Evolutionary conservation across 2,329 filamentous ascomycete species (phyloP).

Genomic region (Emericellopsis atlantica): DNA sequence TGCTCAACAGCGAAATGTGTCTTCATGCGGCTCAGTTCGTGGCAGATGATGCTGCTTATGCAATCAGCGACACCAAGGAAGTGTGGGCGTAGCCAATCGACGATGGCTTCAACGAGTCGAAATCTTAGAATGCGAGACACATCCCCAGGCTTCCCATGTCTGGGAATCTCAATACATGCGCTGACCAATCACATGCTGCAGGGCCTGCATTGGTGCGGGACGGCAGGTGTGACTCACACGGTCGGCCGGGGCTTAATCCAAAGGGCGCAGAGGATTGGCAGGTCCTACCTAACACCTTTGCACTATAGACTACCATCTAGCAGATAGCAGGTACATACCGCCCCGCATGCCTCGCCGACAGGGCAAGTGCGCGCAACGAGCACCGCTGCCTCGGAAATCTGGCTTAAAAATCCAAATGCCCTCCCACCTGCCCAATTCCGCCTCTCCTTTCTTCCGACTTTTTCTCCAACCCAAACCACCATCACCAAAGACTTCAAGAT

Average conservation of each 20-base stretch:
- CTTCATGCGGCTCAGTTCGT: no score
- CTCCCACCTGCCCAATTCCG: slow-evolving; percentile 10
- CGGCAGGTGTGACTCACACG: slow-evolving; percentile 3
- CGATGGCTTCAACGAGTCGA: no score
- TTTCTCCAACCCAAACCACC: slow-evolving; percentile 19
- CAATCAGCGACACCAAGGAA: no score
- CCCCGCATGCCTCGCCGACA: background rate
- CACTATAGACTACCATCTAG: no score
- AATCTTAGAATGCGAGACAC: background rate
- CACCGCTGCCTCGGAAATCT: slow-evolving; percentile 1
- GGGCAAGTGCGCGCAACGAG: background rate
- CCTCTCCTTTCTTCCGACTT: slow-evolving; percentile 14
- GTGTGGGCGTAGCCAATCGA: no score
- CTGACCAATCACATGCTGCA: background rate
- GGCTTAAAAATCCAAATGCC: slow-evolving; percentile 3
- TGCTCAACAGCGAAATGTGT: no score
- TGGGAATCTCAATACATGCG: background rate
- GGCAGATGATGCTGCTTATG: no score
- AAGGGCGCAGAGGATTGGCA: background rate
- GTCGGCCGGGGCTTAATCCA: background rate
- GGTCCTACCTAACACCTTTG: background rate
- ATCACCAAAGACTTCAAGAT: slow-evolving; percentile 20
- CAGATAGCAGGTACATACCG: background rate
- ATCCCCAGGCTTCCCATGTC: background rate
- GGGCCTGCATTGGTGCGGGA: background rate